Base-by-base conservation (phyloP, 2,329 filamentous ascomycete genomes). In the Purpureocillium lavendulum region DNA sequence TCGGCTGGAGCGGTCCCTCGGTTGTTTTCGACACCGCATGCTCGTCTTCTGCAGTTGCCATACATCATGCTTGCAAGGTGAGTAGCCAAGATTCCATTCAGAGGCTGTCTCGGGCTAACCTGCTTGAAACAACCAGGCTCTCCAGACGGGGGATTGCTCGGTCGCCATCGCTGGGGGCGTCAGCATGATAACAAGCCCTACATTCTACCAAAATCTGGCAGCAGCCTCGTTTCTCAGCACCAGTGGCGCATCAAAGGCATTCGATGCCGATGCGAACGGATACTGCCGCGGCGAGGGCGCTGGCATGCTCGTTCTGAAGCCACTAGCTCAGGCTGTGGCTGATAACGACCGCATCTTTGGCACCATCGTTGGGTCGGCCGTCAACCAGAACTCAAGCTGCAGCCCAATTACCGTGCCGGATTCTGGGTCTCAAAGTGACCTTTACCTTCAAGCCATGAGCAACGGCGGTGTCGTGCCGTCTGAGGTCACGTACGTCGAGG, bases 241-340 rank as follows among this genome's bases (percentile, higher is more conserved):
- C 9, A 53, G 49, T 1, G 57, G 57, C 1, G 41, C 49, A 12
- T 57, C 49, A 37, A 53, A 49, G 31, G 45, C 56, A 0, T 60
- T 55, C 21, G 54, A 56, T 16, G 48, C 41, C 2, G 9, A 16
- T 1, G 57, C 53, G 5, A 61, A 70, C 42, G 74, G 73, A 0
- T 77, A 76, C 44, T 70, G 63, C 7, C 59, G 72, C 3, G 69
- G 64, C 1, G 73, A 78, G 34, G 73, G 67, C 0, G 52, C 61
- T 4, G 67, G 51, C 0, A 46, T 59, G 1, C 44, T 77, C 0
- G 45, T 73, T 2, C 43, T 78, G 0, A 77, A 76, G 53, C 57
- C 48, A 2, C 53, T 75, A 0, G 53, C 60, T 12, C 62, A 70
- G 48, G 75, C 75, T 4, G 39, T 66, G 14, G 61, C 60, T 2